Percentiles rank a stretch among this genome's conserved stretches.
phyloP scores from a whole-genome alignment of 1,284 basidiomycete species.

The Wolfiporia cocos region DNA sequence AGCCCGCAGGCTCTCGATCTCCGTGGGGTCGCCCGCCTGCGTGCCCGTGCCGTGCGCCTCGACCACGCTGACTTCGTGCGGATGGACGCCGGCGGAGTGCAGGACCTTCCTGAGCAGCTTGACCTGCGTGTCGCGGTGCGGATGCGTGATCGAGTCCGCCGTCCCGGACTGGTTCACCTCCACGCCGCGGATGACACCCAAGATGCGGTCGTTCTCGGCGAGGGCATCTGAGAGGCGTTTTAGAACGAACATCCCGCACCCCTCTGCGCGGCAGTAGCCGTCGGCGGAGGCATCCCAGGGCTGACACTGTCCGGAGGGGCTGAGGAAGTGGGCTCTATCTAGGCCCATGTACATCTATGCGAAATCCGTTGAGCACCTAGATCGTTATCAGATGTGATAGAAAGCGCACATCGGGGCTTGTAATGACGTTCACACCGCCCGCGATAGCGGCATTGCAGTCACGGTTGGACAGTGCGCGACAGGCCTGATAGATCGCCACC shows the following conservation, averaged over 20 bases:
- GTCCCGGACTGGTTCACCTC: conserved; percentile 67
- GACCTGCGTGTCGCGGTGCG: conserved; percentile 55
- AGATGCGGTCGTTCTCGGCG: conserved; percentile 56
- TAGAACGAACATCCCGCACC: conserved; percentile 64
- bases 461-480: conserved; percentile 50
- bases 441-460: conserved; percentile 67
- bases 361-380: conserved; percentile 1
- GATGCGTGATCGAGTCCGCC: conserved; percentile 64
- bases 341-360: conserved; percentile 63
- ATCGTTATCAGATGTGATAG: neutral
- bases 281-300: conserved; percentile 66
- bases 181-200: conserved; percentile 60
- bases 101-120: conserved; percentile 47
- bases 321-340: conserved; percentile 64
- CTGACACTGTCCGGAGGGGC: conserved; percentile 61
- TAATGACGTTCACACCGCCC: conserved; percentile 68
- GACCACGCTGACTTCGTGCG: conserved; percentile 47
- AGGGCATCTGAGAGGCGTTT: conserved; percentile 64
- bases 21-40: conserved; percentile 61
- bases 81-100: conserved; percentile 36
- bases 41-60: conserved; percentile 71
- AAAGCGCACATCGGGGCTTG: conserved; percentile 59
- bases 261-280: conserved; percentile 70
- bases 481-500: conserved; percentile 63
- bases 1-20: conserved; percentile 55